Base-by-base conservation (phyloP, 768 basidiomycete genomes). In the Dacryopinax spathularia region DNA sequence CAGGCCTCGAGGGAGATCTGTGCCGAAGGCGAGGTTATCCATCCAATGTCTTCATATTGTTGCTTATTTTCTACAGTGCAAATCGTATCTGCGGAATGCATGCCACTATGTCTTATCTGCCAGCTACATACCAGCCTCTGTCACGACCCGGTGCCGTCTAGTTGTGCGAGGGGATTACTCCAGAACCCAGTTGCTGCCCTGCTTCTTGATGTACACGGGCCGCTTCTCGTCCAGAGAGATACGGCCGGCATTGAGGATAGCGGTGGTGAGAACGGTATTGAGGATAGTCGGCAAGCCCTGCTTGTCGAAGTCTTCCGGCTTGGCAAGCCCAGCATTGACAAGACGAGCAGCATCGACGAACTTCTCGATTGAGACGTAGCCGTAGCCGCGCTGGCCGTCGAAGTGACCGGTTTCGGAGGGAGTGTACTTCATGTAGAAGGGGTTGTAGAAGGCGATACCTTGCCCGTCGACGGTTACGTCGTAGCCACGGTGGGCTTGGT, bases 351-450 rank as follows among this genome's bases (percentile, higher is more conserved):
- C 89, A 71, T 90, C 91, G 72, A 95, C 78, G 75, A 94, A 94
- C 75, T 89, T 93, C 75, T 91, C 91, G 69, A 94, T 89, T 18
- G 89, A 92, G 69, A 94, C 78, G 72, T 95, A 77, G 85, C 65
- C 93, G 73, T 96, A 96, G 16, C 92, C 92, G 63, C 87, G 83
- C 75, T 94, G 93, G 31, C 93, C 93, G 70, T 95, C 93, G 71
- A 96, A 95, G 75, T 91, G 87, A 5, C 91, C 93, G 63, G 82
- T 87, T 75, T 89, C 89, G 62, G 89, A 91, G 3, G 91, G 89
- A 36, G 90, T 88, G 75, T 95, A 95, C 70, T 94, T 95, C 88
- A 95, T 94, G 77, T 91, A 91, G 81, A 91, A 91, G 22, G 91
- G 91, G 74, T 94, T 93, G 75, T 85, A 87, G 64, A 83, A 89